A percentile compares a stretch with the other conserved stretches of the same genome.
phyloP scores from a whole-genome alignment of 306 rosid species.

The Oxytropis ochrocephala region DNA sequence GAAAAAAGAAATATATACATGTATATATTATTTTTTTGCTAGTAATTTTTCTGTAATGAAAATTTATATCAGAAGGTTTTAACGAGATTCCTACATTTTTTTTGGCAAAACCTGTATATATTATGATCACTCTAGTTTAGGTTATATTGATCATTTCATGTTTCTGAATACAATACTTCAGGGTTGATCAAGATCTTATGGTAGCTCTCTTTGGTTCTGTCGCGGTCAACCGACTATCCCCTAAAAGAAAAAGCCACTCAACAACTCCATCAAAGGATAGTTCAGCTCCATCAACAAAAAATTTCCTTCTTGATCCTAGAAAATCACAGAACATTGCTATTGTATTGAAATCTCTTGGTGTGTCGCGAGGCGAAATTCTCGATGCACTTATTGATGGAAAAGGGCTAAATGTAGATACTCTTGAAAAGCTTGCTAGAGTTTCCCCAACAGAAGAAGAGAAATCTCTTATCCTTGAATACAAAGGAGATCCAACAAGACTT shows the following conservation, averaged over 20 bases:
- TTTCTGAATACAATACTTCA: slow-evolving; percentile 19
- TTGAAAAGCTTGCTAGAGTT: slow-evolving; percentile 70
- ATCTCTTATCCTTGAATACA: slow-evolving; percentile 44
- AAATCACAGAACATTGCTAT: slow-evolving; percentile 89
- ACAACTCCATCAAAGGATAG: slow-evolving; percentile 11
- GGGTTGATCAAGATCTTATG: slow-evolving; percentile 88
- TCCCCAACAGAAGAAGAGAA: slow-evolving; percentile 70
- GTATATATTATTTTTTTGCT: too few relatives aligned
- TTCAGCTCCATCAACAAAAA: slow-evolving; percentile 25
- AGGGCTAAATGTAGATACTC: slow-evolving; percentile 52
- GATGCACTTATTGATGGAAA: slow-evolving; percentile 71
- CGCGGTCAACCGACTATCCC: slow-evolving; percentile 42
- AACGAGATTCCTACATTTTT: too few relatives aligned
- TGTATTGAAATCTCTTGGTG: slow-evolving; percentile 54
- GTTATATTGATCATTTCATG: background rate
- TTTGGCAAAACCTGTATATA: too few relatives aligned
- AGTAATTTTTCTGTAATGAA: too few relatives aligned
- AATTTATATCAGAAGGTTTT: too few relatives aligned
- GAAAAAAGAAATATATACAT: too few relatives aligned
- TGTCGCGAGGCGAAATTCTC: slow-evolving; percentile 47
- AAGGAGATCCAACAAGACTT: slow-evolving; percentile 58
- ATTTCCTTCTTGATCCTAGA: slow-evolving; percentile 56
- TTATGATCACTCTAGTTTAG: background rate
- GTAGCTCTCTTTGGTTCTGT: slow-evolving; percentile 82
- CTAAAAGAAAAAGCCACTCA: slow-evolving; percentile 19